phyloP scores from a whole-genome alignment of 1,139 yeast genomes.

The Suhomyces choctaworum region DNA sequence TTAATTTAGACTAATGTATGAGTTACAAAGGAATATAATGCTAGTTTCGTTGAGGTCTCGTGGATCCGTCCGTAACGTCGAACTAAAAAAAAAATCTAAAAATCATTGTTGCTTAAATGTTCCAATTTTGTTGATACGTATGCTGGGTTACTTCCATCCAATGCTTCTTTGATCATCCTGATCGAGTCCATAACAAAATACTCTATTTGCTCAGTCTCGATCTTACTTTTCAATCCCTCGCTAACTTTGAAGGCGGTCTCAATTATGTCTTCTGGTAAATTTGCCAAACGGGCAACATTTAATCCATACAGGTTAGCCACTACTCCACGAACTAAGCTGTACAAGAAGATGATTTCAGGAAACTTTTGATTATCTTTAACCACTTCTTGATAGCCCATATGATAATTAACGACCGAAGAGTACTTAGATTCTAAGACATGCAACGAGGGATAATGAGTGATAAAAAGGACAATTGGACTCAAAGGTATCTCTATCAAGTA shows the following conservation, averaged over 20 bases:
- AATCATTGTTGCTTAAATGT: too few species aligned
- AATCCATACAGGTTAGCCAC: constrained; percentile 73
- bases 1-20: constrained; percentile 2
- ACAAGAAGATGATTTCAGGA: constrained; percentile 57
- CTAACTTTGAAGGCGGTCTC: constrained; percentile 51
- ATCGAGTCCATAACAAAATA: constrained; percentile 4
- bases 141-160: too few species aligned
- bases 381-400: constrained; percentile 71
- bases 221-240: constrained; percentile 34
- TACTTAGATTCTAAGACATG: constrained; percentile 50
- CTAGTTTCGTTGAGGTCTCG: too few species aligned
- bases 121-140: too few species aligned
- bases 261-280: constrained; percentile 53
- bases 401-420: constrained; percentile 56
- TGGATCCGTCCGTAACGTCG: too few species aligned
- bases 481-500: constrained; percentile 51
- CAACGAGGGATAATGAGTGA: constrained; percentile 85
- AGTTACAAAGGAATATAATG: too few species aligned
- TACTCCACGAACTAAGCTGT: constrained; percentile 58
- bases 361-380: constrained; percentile 30
- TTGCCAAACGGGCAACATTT: constrained; percentile 75
- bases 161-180: constrained; percentile 2
- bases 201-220: constrained; percentile 23
- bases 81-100: too few species aligned
- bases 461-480: constrained; percentile 66